Conservation (phyloP, 768 basidiomycete species). For the Mycena leptocephala region DNA sequence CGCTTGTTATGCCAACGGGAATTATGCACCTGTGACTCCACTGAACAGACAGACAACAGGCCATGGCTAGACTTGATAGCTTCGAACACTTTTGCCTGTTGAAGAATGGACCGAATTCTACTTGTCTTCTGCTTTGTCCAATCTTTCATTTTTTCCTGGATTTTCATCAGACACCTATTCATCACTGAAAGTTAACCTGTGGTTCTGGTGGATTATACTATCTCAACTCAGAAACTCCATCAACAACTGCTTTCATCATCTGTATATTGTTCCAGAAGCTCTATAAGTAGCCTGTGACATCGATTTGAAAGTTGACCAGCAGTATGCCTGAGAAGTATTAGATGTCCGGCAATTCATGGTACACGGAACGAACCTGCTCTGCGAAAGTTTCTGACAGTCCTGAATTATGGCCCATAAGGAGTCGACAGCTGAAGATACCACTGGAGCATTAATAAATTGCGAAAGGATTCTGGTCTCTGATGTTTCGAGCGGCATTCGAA, state of each 20-base stretch:
- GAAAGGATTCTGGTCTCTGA: neutral
- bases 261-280: conserved; percentile 52
- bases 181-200: neutral
- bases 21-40: conserved; percentile 41
- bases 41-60: neutral
- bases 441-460: neutral
- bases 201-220: neutral
- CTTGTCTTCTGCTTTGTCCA: neutral
- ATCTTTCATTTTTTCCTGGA: neutral
- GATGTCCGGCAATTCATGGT: neutral
- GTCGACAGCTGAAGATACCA: conserved; percentile 44
- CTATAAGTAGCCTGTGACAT: conserved; percentile 59
- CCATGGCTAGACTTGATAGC: neutral
- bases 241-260: conserved; percentile 45
- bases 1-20: conserved; percentile 27
- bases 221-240: conserved; percentile 36
- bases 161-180: neutral
- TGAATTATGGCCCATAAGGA: conserved; percentile 59
- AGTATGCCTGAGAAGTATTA: conserved; percentile 52
- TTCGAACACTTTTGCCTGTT: neutral
- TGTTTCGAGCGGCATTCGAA: neutral
- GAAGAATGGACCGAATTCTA: neutral
- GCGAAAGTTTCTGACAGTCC: conserved; percentile 61
- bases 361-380: conserved; percentile 57
- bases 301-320: conserved; percentile 62